phyloP scores from a whole-genome alignment of 2,329 filamentous ascomycete genomes.

The Apiospora saccharicola region DNA sequence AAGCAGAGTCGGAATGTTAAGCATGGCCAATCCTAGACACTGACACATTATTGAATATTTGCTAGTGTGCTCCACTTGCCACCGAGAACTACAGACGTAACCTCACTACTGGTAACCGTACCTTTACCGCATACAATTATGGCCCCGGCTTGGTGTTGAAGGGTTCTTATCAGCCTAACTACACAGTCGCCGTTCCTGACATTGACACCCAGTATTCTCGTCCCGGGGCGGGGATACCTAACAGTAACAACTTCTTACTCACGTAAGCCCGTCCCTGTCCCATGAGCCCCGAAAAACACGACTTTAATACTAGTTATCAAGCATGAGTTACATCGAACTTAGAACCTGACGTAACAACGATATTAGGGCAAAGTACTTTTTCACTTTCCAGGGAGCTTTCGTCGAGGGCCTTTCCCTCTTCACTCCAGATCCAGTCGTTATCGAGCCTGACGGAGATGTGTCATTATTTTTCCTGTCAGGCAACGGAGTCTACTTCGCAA shows the following conservation, averaged over 20 bases:
- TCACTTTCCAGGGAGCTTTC: constrained; percentile 4
- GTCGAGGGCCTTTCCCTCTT: too few species aligned
- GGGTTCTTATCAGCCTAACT: neutral
- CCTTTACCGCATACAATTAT: neutral
- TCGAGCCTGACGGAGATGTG: too few species aligned
- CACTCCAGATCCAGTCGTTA: too few species aligned
- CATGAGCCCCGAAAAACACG: too few species aligned
- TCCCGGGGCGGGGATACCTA: neutral
- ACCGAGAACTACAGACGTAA: neutral
- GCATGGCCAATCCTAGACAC: too few species aligned
- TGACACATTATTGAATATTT: neutral
- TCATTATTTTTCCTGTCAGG: too few species aligned
- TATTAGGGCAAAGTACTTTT: constrained; percentile 6
- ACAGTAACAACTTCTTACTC: neutral
- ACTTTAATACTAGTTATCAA: too few species aligned
- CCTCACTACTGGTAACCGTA: neutral
- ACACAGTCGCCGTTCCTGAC: neutral
- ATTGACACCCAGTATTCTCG: neutral
- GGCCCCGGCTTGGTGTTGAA: neutral
- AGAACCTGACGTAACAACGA: too few species aligned
- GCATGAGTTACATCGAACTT: too few species aligned
- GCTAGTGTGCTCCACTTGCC: neutral
- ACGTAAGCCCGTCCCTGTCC: neutral
- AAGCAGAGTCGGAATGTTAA: too few species aligned
- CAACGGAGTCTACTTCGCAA: too few species aligned